These are phyloP conservation scores for Neofusicoccum parvum DNA, from an alignment of 2,329 filamentous ascomycete species.

Conservation along the genomic window DNA sequence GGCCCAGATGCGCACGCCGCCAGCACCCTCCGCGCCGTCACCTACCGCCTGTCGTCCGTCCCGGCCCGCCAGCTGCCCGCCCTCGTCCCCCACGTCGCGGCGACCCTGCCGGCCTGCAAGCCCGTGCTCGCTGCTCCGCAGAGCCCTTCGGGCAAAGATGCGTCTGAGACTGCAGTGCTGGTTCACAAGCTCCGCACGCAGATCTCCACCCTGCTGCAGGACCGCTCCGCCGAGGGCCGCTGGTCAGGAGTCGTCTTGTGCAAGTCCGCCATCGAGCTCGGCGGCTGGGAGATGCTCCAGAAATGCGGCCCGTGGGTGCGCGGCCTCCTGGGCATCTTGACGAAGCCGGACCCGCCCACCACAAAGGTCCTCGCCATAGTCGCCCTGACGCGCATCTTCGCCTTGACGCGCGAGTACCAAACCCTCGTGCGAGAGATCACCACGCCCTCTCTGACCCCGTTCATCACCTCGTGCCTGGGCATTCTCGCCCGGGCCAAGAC, in stretches of 20 bases:
- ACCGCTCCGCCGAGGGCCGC: constrained; percentile 71
- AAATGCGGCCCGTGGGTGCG: constrained; percentile 75
- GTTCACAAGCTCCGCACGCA: constrained; percentile 82
- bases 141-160: constrained; percentile 59
- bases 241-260: constrained; percentile 77
- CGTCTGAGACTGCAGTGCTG: constrained; percentile 67
- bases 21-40: constrained; percentile 48
- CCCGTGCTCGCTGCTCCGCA: constrained; percentile 65
- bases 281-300: constrained; percentile 79
- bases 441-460: constrained; percentile 75
- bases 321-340: constrained; percentile 72
- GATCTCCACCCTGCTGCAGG: constrained; percentile 75
- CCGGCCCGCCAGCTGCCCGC: constrained; percentile 73
- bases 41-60: constrained; percentile 70
- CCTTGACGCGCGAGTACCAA: constrained; percentile 77
- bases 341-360: constrained; percentile 75
- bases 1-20: constrained; percentile 5
- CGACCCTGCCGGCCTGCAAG: constrained; percentile 56
- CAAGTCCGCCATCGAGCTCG: constrained; percentile 79
- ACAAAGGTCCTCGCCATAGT: constrained; percentile 78
- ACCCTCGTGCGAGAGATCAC: constrained; percentile 86
- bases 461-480: constrained; percentile 72
- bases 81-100: constrained; percentile 69
- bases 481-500: constrained; percentile 29
- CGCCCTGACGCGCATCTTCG: constrained; percentile 80